A percentile compares a stretch with the other conserved stretches of the same genome.
phyloP scores from a whole-genome alignment of 495 filamentous ascomycete genomes.

The Podospora anserina region DNA sequence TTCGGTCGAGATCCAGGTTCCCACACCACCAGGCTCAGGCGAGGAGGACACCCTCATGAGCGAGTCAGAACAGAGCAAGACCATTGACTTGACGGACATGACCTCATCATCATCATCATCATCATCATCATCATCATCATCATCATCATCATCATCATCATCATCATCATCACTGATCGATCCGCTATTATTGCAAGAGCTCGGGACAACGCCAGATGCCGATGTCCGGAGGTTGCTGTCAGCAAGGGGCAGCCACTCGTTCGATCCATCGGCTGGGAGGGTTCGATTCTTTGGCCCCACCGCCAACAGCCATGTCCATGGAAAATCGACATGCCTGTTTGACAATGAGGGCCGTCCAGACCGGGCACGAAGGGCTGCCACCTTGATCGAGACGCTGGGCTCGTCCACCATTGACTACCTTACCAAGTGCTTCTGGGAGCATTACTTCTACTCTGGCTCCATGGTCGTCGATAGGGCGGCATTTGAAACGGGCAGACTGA shows the following conservation, averaged over 20 bases:
- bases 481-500: slow-evolving; percentile 49
- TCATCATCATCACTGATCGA: slow-evolving; percentile 25
- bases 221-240: slow-evolving; percentile 43
- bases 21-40: slow-evolving; percentile 30
- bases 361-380: slow-evolving; percentile 43
- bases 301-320: slow-evolving; percentile 38
- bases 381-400: slow-evolving; percentile 42
- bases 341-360: slow-evolving; percentile 29
- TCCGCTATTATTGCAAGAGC: slow-evolving; percentile 29
- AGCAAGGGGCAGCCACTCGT: slow-evolving; percentile 41
- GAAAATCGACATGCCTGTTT: slow-evolving; percentile 18
- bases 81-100: slow-evolving; percentile 1
- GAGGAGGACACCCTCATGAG: slow-evolving; percentile 28
- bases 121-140: slow-evolving; percentile 5
- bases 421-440: slow-evolving; percentile 50
- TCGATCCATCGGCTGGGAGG: slow-evolving; percentile 44
- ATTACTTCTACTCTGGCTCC: slow-evolving; percentile 44
- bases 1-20: slow-evolving; percentile 24
- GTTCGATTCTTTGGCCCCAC: slow-evolving; percentile 50
- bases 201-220: slow-evolving; percentile 38
- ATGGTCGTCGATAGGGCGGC: slow-evolving; percentile 48
- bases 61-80: slow-evolving; percentile 19
- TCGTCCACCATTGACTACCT: slow-evolving; percentile 50
- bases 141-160: not conserved
- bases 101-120: slow-evolving; percentile 9